A percentile compares a stretch with the other conserved stretches of the same genome.
Conservation (phyloP, 1,139 yeast species). For the Scheffersomyces segobiensis region DNA sequence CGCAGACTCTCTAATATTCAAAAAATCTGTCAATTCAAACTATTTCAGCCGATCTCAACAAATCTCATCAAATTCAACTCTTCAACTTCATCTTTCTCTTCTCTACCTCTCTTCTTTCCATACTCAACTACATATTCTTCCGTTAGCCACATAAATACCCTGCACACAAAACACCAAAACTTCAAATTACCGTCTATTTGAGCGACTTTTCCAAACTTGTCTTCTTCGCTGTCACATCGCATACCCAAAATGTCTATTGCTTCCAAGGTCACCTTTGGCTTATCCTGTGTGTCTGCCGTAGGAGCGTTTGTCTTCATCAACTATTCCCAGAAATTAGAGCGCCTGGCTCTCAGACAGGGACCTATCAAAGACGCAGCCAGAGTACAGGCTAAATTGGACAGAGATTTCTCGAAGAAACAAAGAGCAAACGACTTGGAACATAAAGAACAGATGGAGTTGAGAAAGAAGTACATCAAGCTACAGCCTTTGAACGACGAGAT, state of each 20-base stretch:
- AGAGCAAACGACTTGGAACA: slow-evolving; percentile 70
- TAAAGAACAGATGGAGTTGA: slow-evolving; percentile 67
- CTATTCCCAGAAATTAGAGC: slow-evolving; percentile 63
- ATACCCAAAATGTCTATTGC: slow-evolving; percentile 60
- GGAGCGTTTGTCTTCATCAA: slow-evolving; percentile 68
- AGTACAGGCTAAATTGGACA: slow-evolving; percentile 42
- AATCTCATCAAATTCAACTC: background rate
- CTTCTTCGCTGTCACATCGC: slow-evolving; percentile 11
- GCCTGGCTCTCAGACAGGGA: slow-evolving; percentile 72
- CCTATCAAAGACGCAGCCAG: slow-evolving; percentile 78
- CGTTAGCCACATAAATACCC: background rate
- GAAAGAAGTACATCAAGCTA: slow-evolving; percentile 57
- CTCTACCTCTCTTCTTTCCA: background rate
- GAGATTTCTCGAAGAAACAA: slow-evolving; percentile 36
- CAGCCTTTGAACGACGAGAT: slow-evolving; percentile 60
- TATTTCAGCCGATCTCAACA: background rate
- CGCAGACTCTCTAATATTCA: background rate
- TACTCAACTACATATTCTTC: background rate
- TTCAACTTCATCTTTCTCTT: background rate
- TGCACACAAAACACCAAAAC: background rate
- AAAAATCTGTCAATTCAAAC: background rate
- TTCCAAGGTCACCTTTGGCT: slow-evolving; percentile 66
- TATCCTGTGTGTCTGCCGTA: slow-evolving; percentile 56
- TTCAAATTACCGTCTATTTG: background rate
- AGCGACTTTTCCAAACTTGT: background rate